phyloP scores from a whole-genome alignment of 1,284 basidiomycete genomes.

The Kalmanozyma brasiliensis region DNA sequence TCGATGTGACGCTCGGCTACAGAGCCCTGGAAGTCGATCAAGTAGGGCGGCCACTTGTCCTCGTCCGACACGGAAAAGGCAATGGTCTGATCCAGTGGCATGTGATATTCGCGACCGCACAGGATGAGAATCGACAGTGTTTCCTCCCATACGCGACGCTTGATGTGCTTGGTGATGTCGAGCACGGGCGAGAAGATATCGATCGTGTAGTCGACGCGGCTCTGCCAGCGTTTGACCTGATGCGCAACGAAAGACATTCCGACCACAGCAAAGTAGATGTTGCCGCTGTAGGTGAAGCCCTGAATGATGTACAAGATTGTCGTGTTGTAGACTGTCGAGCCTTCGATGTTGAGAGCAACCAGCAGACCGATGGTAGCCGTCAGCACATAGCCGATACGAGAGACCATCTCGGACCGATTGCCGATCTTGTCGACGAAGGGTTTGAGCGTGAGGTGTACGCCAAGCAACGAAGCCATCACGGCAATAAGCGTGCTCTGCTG shows the following conservation, averaged over 20 bases:
- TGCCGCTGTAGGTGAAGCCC: conserved; percentile 45
- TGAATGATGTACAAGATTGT: conserved; percentile 57
- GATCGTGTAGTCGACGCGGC: conserved; percentile 80
- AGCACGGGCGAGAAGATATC: conserved; percentile 83
- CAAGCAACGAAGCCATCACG: conserved; percentile 75
- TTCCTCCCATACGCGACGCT: conserved; percentile 84
- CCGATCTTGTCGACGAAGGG: conserved; percentile 79
- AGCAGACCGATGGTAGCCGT: conserved; percentile 76
- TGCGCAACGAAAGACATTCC: conserved; percentile 49
- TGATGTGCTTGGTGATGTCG: conserved; percentile 76
- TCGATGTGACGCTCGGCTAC: conserved; percentile 81
- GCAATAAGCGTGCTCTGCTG: conserved; percentile 77
- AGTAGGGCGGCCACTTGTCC: conserved; percentile 77
- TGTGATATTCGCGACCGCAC: conserved; percentile 74
- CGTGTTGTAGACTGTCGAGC: conserved; percentile 58
- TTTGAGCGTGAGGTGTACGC: conserved; percentile 70
- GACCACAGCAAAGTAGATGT: conserved; percentile 61
- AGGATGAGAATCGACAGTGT: conserved; percentile 77
- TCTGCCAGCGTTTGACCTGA: conserved; percentile 71
- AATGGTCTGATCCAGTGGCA: conserved; percentile 75
- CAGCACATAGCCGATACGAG: conserved; percentile 76
- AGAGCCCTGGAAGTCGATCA: conserved; percentile 76
- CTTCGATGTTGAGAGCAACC: conserved; percentile 61
- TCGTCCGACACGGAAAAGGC: conserved; percentile 74
- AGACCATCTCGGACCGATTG: conserved; percentile 81